Evolutionary conservation across 352 stramenopile species (phyloP), one percentile per base, ranked within the genome.

Genomic region (Phytophthora quininea): DNA sequence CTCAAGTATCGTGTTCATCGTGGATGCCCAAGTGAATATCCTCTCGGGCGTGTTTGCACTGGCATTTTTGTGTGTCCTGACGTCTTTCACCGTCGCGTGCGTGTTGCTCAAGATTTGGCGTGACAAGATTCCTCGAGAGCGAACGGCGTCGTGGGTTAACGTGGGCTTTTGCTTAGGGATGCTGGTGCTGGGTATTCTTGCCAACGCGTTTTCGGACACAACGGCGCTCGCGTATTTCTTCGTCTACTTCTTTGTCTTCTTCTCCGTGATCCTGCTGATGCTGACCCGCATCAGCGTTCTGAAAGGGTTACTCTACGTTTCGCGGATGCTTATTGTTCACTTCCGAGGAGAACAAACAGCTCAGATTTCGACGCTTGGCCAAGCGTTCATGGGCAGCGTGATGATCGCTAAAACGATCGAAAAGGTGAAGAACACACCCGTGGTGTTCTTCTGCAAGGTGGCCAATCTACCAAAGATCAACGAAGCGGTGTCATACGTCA

Each of bases 401-500:
- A 70, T 60, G 45, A 72, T 93, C 47, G 88, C 90, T 43, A 91
- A 95, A 52, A 76, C 68, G 0, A 89, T 98, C 51, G 78, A 92
- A 58, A 72, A 43, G 14, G 82, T 92, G 77, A 92, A 95, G 74
- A 77, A 82, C 10, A 88, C 84, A 15, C 93, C 91, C 0, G 82
- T 92, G 46, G 79, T 98, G 5, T 98, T 97, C 71, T 98, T 97
- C 67, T 92, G 80, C 73, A 98, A 98, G 65, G 58, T 77, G 8
- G 74, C 88, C 12, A 92, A 97, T 61, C 62, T 97, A 11, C 89
- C 93, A 29, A 88, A 92, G 66, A 86, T 97, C 59, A 98, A 98
- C 64, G 94, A 98, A 45, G 92, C 91, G 5, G 88, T 98, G 43
- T 69, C 89, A 19, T 98, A 98, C 62, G 90, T 98, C 59, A 83